Base-by-base conservation (phyloP, 345 rosid genomes). In the Hibiscus syriacus region DNA sequence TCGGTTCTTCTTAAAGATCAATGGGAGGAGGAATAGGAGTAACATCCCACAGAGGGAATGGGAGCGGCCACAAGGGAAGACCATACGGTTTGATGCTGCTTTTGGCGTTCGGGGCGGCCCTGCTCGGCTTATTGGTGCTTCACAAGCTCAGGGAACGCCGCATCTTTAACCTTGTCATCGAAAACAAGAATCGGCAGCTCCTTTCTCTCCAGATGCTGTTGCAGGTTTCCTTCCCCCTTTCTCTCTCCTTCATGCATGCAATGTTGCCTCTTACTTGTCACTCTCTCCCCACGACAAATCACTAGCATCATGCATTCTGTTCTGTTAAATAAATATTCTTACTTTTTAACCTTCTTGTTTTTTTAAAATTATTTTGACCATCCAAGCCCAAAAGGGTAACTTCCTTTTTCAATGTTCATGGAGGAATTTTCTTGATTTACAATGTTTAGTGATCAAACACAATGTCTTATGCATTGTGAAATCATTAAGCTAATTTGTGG, bases 81-180 rank as follows among this genome's bases (percentile, higher is more conserved):
- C 56, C 78, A 19, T 79, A 77, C 34, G 85, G 79, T 53, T 4
- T 82, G 70, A 76, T 82, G 78, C 48, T 87, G 72, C 77, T 87
- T 6, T 61, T 85, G 72, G 90, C 88, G 6, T 83, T 87, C 57
- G 85, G 79, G 54, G 82, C 85, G 11, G 86, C 90, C 3, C 54
- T 87, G 39, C 38, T 85, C 7, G 86, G 90, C 1, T 87, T 85
- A 2, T 74, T 82, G 83, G 73, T 73, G 11, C 61, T 85, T 6
- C 90, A 83, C 71, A 87, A 79, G 77, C 74, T 85, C 32, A 75
- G 85, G 64, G 92, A 87, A 68, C 73, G 75, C 53, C 82, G 90
- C 70, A 75, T 77, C 80, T 80, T 79, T 75, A 72, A 69, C 70
- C 82, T 85, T 63, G 73, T 85, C 11, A 56, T 83, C 46, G 63